Base-by-base conservation (phyloP, 305 asterid species). In the Fraxinus latifolia region DNA sequence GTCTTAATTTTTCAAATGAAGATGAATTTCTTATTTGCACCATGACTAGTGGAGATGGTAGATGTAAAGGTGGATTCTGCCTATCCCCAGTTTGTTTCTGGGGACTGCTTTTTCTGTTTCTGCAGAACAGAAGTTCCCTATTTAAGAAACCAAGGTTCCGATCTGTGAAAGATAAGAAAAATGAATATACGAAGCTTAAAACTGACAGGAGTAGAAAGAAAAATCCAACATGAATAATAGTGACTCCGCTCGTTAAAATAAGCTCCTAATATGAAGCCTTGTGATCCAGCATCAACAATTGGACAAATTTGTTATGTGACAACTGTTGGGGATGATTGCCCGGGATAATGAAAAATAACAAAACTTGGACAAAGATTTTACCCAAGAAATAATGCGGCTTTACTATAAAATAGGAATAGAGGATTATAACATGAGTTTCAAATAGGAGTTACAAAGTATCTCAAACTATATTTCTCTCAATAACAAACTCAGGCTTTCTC, bases 1-100 rank as follows among this genome's bases (percentile, higher is more conserved):
- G 78, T 34, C 89, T 82, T 73, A 86, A 82, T 81, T 89, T 79
- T 62, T 88, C 89, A 65, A 88, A 83, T 67, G 77, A 71, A 81
- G 83, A 80, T 73, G 91, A 88, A 50, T 50, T 50, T 50, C 23
- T 88, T 88, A 55, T 86, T 80, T 6, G 89, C 81, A 62, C 83
- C 91, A 84, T 8, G 27, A 19, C 1, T 58, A 19, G 68, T 58
- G 68, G 62, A 50, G 62, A 4, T 15, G 62, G 62, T 50, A 50
- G 62, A 50, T 4, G 21, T 50, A 50, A 50, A 50, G 21, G 62
- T 15, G 23, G 62, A 50, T 50, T 50, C 23, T 50, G 62, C 62
- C 62, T 4, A 4, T 50, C 62, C 8, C 21, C 21, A 50, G 62
- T 50, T 50, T 50, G 62, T 50, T 50, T 50, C 21, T n/a, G 23